Percentiles rank a stretch among this genome's conserved stretches.
Conservation (phyloP, 2,329 filamentous ascomycete genomes). For the Fusarium ambrosium region DNA sequence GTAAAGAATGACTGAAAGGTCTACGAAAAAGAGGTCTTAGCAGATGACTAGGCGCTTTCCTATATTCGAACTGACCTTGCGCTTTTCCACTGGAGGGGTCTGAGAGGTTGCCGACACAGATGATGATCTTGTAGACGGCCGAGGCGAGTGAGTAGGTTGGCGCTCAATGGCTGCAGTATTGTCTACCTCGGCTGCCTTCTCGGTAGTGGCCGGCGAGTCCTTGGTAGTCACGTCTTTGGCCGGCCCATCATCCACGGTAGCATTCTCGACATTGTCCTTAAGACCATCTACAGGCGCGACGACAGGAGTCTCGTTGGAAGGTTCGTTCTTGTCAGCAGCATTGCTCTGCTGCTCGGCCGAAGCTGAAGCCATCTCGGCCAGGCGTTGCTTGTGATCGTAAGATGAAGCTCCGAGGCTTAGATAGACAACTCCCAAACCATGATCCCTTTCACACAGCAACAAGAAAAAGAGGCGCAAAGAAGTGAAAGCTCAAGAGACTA, state of each 20-base stretch:
- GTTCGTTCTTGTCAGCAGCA: not conserved
- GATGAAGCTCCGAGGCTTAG: not conserved
- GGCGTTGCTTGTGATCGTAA: constrained; percentile 10
- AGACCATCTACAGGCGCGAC: not conserved
- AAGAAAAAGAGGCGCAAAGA: not conserved
- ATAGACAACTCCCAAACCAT: constrained; percentile 6
- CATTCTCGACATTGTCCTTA: constrained; percentile 1
- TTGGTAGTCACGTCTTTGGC: constrained; percentile 1
- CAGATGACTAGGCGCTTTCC: not conserved
- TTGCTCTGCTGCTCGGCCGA: constrained; percentile 12
- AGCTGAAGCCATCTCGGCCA: constrained; percentile 28
- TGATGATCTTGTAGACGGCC: constrained; percentile 26
- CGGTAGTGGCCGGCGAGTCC: constrained; percentile 4
- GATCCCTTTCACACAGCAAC: not conserved
- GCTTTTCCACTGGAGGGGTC: constrained; percentile 5
- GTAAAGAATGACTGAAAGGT: constrained; percentile 47
- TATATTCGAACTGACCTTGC: constrained; percentile 19
- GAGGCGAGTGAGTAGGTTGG: constrained; percentile 18
- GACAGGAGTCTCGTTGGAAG: not conserved
- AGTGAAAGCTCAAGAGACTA: not conserved
- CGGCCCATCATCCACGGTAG: not conserved
- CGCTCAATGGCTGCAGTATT: constrained; percentile 12
- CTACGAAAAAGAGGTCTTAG: constrained; percentile 24
- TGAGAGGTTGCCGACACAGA: constrained; percentile 25
- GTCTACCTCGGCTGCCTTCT: constrained; percentile 10